Percentiles rank a stretch among this genome's conserved stretches.
phyloP scores from a whole-genome alignment of 2,329 filamentous ascomycete species.

The Trichoderma aggressivum region DNA sequence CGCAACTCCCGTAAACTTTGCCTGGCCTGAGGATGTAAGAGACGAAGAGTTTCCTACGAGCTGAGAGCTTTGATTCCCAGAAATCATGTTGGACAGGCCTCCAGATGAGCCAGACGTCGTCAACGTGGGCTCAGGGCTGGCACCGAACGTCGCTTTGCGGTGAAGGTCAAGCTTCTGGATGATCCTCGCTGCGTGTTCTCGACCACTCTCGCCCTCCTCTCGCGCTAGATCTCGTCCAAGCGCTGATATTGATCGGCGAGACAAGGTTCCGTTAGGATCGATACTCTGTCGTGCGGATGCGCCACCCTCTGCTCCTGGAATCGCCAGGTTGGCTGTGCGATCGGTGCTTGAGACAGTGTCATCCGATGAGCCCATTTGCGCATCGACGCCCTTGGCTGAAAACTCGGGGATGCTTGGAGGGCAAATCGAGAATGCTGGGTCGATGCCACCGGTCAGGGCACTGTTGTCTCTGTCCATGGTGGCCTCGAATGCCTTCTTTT shows the following conservation, averaged over 20 bases:
- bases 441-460: constrained; percentile 48
- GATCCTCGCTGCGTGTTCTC: constrained; percentile 81
- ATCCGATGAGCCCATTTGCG: constrained; percentile 58
- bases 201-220: constrained; percentile 69
- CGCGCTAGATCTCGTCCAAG: constrained; percentile 46
- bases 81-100: constrained; percentile 82
- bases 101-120: constrained; percentile 42
- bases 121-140: constrained; percentile 38
- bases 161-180: constrained; percentile 92
- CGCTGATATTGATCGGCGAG: constrained; percentile 56
- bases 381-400: constrained; percentile 72
- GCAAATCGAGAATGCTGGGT: constrained; percentile 88
- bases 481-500: constrained; percentile 83
- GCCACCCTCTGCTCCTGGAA: constrained; percentile 57
- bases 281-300: constrained; percentile 63
- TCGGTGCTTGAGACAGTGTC: constrained; percentile 51
- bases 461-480: constrained; percentile 53
- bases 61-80: constrained; percentile 53
- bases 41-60: constrained; percentile 57
- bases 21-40: constrained; percentile 28
- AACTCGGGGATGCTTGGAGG: constrained; percentile 87
- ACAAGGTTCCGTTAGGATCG: constrained; percentile 56
- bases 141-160: constrained; percentile 66
- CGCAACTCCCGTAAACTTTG: constrained; percentile 31
- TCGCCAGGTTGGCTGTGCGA: constrained; percentile 59